Conservation (phyloP, 2,329 filamentous ascomycete species). For the Clarireedia homoeocarpa region DNA sequence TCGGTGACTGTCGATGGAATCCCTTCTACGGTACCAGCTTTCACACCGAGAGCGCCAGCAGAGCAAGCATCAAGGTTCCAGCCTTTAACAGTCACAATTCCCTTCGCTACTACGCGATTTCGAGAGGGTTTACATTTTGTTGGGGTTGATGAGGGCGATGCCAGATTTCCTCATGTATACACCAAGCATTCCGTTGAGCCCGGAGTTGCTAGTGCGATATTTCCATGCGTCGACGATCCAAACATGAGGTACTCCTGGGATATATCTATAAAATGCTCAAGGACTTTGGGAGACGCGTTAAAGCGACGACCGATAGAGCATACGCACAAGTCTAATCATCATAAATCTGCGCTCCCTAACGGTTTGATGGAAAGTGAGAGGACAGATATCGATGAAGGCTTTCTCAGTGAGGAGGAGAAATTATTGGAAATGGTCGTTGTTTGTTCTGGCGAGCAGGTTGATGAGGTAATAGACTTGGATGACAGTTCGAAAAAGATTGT, state of each 20-base stretch:
- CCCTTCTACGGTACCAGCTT: conserved; percentile 27
- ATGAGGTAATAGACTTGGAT: conserved; percentile 69
- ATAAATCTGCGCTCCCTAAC: not conserved
- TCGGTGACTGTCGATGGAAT: conserved; percentile 30
- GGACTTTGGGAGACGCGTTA: conserved; percentile 74
- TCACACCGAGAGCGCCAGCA: conserved; percentile 29
- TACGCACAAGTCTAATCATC: conserved; percentile 26
- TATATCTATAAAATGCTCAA: conserved; percentile 76
- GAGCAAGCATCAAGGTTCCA: conserved; percentile 41
- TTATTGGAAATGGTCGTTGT: conserved; percentile 82
- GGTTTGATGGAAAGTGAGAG: conserved; percentile 11
- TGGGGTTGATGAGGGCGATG: conserved; percentile 70
- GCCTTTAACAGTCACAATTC: conserved; percentile 59
- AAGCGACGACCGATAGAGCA: conserved; percentile 30
- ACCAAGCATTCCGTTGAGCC: conserved; percentile 74
- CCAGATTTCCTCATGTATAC: conserved; percentile 84
- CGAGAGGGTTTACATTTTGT: conserved; percentile 90
- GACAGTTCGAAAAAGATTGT: conserved; percentile 82
- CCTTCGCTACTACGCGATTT: conserved; percentile 68
- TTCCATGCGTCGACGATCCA: conserved; percentile 87
- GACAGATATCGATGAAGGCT: conserved; percentile 14
- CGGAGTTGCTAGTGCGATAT: conserved; percentile 76
- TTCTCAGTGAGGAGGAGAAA: conserved; percentile 69
- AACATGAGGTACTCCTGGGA: conserved; percentile 79
- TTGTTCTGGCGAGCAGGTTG: conserved; percentile 81